Evolutionary conservation across 768 basidiomycete species (phyloP), one percentile per base, ranked within the genome.

Genomic region (Leccinum subgranulosum): DNA sequence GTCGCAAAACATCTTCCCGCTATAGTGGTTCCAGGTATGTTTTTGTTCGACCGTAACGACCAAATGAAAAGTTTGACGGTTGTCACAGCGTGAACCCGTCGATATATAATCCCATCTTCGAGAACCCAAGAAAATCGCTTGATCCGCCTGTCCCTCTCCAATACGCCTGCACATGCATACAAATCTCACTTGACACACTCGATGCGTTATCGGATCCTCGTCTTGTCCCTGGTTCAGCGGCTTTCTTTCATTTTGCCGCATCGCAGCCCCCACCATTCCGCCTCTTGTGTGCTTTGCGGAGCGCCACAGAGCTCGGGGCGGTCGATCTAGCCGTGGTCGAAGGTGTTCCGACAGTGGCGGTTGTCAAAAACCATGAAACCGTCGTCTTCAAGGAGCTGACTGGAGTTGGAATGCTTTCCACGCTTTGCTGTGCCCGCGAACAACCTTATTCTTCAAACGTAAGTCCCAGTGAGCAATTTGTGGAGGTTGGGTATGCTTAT

Each of bases 141-240:
- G 81, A 83, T 53, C 69, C 78, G 2, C 75, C 76, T 0, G 65
- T 73, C 14, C 75, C 76, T 10, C 66, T 84, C 48, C 65, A 74
- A 50, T 79, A 83, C 45, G 75, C 81, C 17, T 76, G 79, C 46
- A 61, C 75, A n/a, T 77, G 76, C 50, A 60, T 81, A 66, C 65
- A 73, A 17, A 66, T 79, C 17, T 70, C 77, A 9, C 69, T 85
- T 33, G 69, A 74, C 29, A 49, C 68, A 12, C 72, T 85, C 14
- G 83, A 84, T 39, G 57, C 64, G 3, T 62, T 83, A 36, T 70
- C 76, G 7, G 74, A 82, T 58, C 80, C 79, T 23, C 63, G 73
- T 8, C 64, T 79, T 33, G 52, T 55, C 6, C 77, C 75, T 15
- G 74, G 71, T 27, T 76, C 79, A 2, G 57, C 63, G 11, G 73